Conservation (phyloP, 2,329 filamentous ascomycete species). For the Boeremia exigua region DNA sequence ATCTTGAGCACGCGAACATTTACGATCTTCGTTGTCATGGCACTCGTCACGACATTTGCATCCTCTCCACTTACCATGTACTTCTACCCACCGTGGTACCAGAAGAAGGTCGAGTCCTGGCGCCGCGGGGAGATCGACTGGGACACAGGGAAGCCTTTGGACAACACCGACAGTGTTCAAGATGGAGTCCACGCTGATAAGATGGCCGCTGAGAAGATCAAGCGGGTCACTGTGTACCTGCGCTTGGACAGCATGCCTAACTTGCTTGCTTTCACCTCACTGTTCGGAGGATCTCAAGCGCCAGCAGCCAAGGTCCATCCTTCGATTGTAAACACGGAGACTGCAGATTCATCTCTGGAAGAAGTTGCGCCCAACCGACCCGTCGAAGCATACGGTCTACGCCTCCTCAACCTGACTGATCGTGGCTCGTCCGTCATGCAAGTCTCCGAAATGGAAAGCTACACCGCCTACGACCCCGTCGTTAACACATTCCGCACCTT, state of each 20-base stretch:
- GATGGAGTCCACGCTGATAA: constrained; percentile 58
- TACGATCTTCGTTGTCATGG: constrained; percentile 95
- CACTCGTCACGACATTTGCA: constrained; percentile 80
- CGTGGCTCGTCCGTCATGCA: constrained; percentile 96
- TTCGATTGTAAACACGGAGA: constrained; percentile 35
- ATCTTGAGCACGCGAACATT: constrained; percentile 84
- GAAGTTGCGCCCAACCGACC: constrained; percentile 50
- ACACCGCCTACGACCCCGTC: constrained; percentile 71
- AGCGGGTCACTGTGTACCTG: constrained; percentile 77
- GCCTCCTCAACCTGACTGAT: constrained; percentile 85
- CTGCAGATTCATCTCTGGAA: constrained; percentile 22
- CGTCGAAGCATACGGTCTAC: constrained; percentile 81
- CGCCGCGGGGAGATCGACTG: constrained; percentile 90
- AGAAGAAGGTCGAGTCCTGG: constrained; percentile 74
- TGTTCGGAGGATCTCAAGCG: constrained; percentile 68
- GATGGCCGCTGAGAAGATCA: constrained; percentile 59
- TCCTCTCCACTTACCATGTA: constrained; percentile 78
- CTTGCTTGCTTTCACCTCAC: constrained; percentile 79
- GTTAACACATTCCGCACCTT: constrained; percentile 92
- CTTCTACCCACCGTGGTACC: constrained; percentile 80
- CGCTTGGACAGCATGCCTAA: constrained; percentile 84
- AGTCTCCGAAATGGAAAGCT: constrained; percentile 80
- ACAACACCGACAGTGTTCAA: constrained; percentile 47
- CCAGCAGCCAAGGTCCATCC: constrained; percentile 49
- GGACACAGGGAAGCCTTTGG: constrained; percentile 64